phyloP scores from a whole-genome alignment of 1,284 basidiomycete species.

The Trichosporon coremiiforme region DNA sequence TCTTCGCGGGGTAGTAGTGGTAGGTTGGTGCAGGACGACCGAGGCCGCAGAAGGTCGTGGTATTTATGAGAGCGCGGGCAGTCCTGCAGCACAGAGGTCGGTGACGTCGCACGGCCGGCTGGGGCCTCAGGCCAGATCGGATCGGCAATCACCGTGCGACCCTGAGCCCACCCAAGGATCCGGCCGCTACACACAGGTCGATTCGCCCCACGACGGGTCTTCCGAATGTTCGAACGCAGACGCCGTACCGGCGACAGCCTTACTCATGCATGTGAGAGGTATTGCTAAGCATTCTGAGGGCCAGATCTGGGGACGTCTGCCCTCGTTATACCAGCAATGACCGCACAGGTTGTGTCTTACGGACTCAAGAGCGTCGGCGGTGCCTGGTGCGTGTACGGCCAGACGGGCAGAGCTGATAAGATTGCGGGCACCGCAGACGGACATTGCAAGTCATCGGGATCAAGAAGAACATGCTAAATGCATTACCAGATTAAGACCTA shows the following conservation, averaged over 20 bases:
- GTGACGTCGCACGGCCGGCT: not conserved
- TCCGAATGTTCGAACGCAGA: slow-evolving; percentile 3
- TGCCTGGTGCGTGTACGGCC: not conserved
- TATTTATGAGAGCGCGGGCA: not conserved
- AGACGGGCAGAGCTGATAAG: not conserved
- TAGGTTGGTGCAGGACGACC: too few relatives aligned
- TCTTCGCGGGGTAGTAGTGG: too few relatives aligned
- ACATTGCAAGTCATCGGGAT: not conserved
- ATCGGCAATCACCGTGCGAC: slow-evolving; percentile 8
- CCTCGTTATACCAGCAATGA: not conserved
- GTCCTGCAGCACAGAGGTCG: not conserved
- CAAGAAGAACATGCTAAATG: slow-evolving; percentile 7
- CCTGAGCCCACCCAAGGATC: not conserved
- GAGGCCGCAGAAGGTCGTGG: not conserved
- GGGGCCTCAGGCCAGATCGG: not conserved
- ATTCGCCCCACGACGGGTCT: not conserved
- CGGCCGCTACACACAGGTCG: not conserved
- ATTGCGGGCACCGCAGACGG: not conserved
- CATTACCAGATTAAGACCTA: not conserved
- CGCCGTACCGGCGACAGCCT: not conserved
- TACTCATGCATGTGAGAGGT: not conserved
- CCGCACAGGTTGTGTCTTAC: not conserved
- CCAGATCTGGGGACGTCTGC: not conserved
- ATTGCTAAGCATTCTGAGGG: not conserved
- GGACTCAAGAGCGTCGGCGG: not conserved